These are phyloP conservation scores for Globisporangium splendens DNA, from an alignment of 352 stramenopile species.

Conservation along the genomic window DNA sequence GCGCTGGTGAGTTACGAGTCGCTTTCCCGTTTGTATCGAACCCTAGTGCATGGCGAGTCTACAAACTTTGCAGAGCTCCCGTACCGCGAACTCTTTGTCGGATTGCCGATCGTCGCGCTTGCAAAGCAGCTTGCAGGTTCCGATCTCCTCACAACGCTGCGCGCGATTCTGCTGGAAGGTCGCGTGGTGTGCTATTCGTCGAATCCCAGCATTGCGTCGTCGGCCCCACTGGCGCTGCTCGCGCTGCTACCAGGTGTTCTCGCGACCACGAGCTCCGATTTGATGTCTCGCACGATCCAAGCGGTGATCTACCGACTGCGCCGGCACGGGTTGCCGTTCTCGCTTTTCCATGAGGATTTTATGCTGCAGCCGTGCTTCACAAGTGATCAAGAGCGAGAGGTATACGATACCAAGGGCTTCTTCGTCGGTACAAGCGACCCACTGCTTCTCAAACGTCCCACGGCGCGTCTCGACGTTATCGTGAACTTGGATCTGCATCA, in stretches of 20 bases:
- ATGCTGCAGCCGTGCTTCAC: slow-evolving; percentile 48
- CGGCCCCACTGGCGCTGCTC: slow-evolving; percentile 46
- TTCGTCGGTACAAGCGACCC: slow-evolving; percentile 53
- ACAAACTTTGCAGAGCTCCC: slow-evolving; percentile 34
- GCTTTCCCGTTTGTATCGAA: slow-evolving; percentile 30
- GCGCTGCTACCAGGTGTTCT: slow-evolving; percentile 50
- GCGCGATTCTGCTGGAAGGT: slow-evolving; percentile 70
- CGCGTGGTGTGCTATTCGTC: slow-evolving; percentile 75
- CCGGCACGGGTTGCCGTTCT: slow-evolving; percentile 43
- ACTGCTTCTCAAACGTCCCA: slow-evolving; percentile 46
- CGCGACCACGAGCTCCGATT: slow-evolving; percentile 22
- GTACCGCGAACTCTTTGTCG: slow-evolving; percentile 32
- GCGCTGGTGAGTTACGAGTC: slow-evolving; percentile 16
- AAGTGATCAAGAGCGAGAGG: slow-evolving; percentile 17
- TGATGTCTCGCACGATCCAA: slow-evolving; percentile 36
- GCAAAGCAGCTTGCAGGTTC: slow-evolving; percentile 39
- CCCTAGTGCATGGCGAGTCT: slow-evolving; percentile 14
- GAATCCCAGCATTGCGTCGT: slow-evolving; percentile 45
- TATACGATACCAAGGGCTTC: slow-evolving; percentile 37
- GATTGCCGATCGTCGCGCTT: slow-evolving; percentile 44
- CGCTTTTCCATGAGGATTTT: slow-evolving; percentile 35
- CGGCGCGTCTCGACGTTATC: slow-evolving; percentile 49
- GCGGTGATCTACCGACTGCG: slow-evolving; percentile 36
- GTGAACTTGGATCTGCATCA: slow-evolving; percentile 57
- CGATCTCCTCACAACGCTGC: slow-evolving; percentile 63